Evolutionary conservation across 2,329 filamentous ascomycete species (phyloP), one percentile per base, ranked within the genome.

Genomic region (Fusarium sororula): DNA sequence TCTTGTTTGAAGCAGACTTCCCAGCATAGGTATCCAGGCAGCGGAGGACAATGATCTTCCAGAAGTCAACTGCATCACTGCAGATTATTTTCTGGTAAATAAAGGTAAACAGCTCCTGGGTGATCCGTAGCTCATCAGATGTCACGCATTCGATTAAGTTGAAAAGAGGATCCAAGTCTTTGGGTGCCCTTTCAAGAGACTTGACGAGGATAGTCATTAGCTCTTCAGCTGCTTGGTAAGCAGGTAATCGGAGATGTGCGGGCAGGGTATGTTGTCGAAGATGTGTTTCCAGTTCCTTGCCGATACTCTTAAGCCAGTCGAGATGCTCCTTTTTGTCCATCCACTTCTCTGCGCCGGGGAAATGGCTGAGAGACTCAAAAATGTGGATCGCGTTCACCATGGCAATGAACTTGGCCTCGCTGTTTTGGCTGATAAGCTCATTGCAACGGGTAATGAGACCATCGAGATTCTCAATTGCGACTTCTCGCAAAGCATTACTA

Each of bases 351-450:
- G 90, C 90, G 50, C 87, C 88, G 20, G 89, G 84, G 77, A 90
- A 92, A 37, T 90, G 88, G 76, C 90, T 93, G 47, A 98, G 88
- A 0, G 96, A 93, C 77, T 96, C 90, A 26, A 96, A 90, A 39
- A 96, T 87, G 78, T 97, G 94, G 69, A 99, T 93, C 2, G 93
- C 92, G 81, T 98, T 98, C 80, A 98, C 91, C 60, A 94, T 89
- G 37, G 93, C 92, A 45, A 89, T 84, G 70, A 87, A 90, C 74
- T 86, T 88, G 39, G 91, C 93, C 47, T 95, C 94, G 74, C 90
- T 91, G 70, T 92, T 90, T 62, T 92, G 90, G n/a, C 53, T 86
- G 14, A 90, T 85, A 30, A 89, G 84, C 62, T 93, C 91, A 58
- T 89, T 90, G 74, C 90, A 92, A 50, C 89, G 88, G 54, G 89